Conservation (phyloP, 2,329 filamentous ascomycete genomes). For the Didymella glomerata region DNA sequence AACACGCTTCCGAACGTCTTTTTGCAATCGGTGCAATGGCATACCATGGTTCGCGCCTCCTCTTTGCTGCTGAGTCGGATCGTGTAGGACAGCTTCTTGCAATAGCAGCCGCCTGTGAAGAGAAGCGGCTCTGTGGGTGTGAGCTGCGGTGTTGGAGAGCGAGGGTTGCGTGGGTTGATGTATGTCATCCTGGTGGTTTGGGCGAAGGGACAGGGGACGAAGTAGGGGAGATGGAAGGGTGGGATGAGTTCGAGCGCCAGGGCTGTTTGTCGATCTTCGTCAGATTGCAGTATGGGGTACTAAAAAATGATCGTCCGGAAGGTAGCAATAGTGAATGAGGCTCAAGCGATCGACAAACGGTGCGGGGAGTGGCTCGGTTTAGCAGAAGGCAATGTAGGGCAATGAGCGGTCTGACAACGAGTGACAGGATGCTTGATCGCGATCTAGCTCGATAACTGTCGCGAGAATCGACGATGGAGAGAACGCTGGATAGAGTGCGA, state of each 20-base stretch:
- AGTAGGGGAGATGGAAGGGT: neutral
- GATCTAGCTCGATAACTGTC: neutral
- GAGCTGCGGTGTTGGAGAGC: neutral
- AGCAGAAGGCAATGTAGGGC: neutral
- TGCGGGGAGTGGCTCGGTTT: neutral
- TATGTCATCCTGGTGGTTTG: slow-evolving; percentile 9
- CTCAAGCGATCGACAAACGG: neutral
- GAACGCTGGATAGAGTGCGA: neutral
- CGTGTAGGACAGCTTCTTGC: slow-evolving; percentile 58
- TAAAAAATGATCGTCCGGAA: neutral
- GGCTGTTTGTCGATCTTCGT: neutral
- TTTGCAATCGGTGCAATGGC: slow-evolving; percentile 64
- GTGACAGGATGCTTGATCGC: neutral
- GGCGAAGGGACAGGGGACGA: neutral
- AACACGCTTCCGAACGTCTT: slow-evolving; percentile 63
- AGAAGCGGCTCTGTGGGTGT: slow-evolving; percentile 16
- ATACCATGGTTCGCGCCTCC: slow-evolving; percentile 61
- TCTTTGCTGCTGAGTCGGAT: slow-evolving; percentile 56
- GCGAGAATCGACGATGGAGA: neutral
- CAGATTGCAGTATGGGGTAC: neutral
- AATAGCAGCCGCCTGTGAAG: slow-evolving; percentile 58
- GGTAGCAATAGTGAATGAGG: neutral
- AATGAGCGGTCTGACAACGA: slow-evolving; percentile 1
- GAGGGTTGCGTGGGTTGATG: slow-evolving; percentile 10
- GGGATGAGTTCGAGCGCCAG: neutral